Evolutionary conservation across 495 filamentous ascomycete genomes (phyloP).

Genomic region (Podospora anserina): DNA sequence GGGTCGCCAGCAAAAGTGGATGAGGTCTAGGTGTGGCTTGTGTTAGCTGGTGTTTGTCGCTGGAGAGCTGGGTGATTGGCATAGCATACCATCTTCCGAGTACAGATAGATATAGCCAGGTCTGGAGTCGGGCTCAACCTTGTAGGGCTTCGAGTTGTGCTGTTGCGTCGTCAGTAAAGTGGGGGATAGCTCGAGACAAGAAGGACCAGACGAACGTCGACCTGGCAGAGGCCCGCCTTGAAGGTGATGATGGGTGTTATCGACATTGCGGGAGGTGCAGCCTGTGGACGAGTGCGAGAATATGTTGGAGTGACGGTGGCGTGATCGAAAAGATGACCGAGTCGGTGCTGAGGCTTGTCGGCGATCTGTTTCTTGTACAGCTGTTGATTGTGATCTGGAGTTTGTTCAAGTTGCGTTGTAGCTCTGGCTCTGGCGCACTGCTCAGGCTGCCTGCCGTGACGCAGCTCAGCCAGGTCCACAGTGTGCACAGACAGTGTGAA

Average conservation of each 20-base stretch:
- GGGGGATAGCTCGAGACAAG: slow-evolving; percentile 4
- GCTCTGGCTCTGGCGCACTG: neutral
- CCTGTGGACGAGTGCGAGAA: neutral
- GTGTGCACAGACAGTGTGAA: neutral
- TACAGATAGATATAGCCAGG: slow-evolving; percentile 94
- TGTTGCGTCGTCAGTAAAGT: slow-evolving; percentile 35
- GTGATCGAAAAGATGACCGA: neutral
- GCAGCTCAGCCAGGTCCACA: neutral
- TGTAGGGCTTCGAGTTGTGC: slow-evolving; percentile 59
- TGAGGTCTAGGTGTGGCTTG: slow-evolving; percentile 56
- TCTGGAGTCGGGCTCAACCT: slow-evolving; percentile 62
- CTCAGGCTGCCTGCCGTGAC: slow-evolving; percentile 4
- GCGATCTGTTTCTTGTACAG: neutral
- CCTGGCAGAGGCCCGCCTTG: slow-evolving; percentile 89
- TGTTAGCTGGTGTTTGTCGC: slow-evolving; percentile 22
- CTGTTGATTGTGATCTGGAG: neutral
- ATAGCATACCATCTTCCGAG: slow-evolving; percentile 75
- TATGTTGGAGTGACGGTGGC: neutral
- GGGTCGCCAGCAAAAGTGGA: slow-evolving; percentile 94
- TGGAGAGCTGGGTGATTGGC: neutral
- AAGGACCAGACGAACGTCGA: slow-evolving; percentile 61
- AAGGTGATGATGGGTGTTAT: slow-evolving; percentile 87
- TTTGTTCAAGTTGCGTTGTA: neutral
- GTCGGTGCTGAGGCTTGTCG: neutral
- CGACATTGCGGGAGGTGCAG: slow-evolving; percentile 56